Percentiles rank a stretch among this genome's conserved stretches.
Conservation (phyloP, 1,284 basidiomycete genomes). For the Bondarzewia mesenterica region DNA sequence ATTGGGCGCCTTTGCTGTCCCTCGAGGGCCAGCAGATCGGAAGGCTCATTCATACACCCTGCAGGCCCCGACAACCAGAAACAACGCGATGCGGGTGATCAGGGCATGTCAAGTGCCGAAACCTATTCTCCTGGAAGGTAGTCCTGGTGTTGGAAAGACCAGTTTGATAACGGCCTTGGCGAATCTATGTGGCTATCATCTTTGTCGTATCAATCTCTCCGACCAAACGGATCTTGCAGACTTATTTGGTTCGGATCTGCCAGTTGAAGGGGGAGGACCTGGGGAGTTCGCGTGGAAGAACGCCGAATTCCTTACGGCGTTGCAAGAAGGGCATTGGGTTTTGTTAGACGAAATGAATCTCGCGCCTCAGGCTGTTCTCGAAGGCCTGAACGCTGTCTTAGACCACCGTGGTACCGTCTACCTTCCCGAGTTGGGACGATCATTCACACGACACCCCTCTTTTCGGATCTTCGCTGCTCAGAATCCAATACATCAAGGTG, state of each 20-base stretch:
- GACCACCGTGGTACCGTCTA: slow-evolving; percentile 96
- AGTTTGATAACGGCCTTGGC: slow-evolving; percentile 89
- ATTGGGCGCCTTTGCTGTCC: slow-evolving; percentile 74
- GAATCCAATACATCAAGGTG: slow-evolving; percentile 94
- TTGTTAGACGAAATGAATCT: slow-evolving; percentile 99
- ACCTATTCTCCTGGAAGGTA: slow-evolving; percentile 93
- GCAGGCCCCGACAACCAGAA: slow-evolving; percentile 80
- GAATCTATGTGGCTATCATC: slow-evolving; percentile 66
- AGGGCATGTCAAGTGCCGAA: slow-evolving; percentile 88
- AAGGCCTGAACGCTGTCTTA: slow-evolving; percentile 94
- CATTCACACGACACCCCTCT: slow-evolving; percentile 81
- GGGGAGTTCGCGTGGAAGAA: slow-evolving; percentile 98
- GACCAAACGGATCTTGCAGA: slow-evolving; percentile 98
- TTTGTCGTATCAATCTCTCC: slow-evolving; percentile 97
- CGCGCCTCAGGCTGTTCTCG: slow-evolving; percentile 91
- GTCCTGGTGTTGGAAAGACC: slow-evolving; percentile 99
- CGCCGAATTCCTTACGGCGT: slow-evolving; percentile 89
- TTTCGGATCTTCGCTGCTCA: slow-evolving; percentile 99
- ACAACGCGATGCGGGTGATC: slow-evolving; percentile 86
- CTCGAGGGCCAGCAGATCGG: slow-evolving; percentile 43
- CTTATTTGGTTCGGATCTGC: slow-evolving; percentile 94
- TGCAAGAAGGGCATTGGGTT: slow-evolving; percentile 95
- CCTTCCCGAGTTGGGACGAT: slow-evolving; percentile 90
- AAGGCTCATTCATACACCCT: slow-evolving; percentile 64
- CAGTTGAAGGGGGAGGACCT: slow-evolving; percentile 84